A percentile compares a stretch with the other conserved stretches of the same genome.
phyloP scores from a whole-genome alignment of 164 flowering plant genomes.

The Tinospora cordifolia region DNA sequence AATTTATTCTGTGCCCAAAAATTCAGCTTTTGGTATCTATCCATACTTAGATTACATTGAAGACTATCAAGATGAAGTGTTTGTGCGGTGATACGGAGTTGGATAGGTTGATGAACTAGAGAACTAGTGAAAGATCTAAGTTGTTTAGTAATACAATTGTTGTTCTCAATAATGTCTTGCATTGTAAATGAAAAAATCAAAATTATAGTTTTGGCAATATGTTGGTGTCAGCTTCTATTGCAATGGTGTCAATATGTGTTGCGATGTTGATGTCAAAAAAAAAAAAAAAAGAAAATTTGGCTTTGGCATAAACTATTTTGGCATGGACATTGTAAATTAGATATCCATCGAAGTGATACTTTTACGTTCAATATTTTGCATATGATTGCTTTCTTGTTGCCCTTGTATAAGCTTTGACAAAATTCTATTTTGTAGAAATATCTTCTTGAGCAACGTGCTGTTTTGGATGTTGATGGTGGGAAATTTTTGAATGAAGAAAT shows the following conservation, averaged over 20 bases:
- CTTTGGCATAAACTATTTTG: background rate
- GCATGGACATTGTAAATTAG: background rate
- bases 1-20: too few species aligned
- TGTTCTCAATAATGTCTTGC: too few species aligned
- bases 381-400: background rate
- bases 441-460: constrained; percentile 88
- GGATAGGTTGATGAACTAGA: too few species aligned
- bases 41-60: too few species aligned
- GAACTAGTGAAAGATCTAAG: too few species aligned
- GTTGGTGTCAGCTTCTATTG: background rate
- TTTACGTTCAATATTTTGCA: background rate
- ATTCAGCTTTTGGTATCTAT: too few species aligned
- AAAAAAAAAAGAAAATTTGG: background rate
- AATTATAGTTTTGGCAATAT: background rate
- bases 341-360: background rate
- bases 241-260: background rate
- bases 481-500: constrained; percentile 86
- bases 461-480: constrained; percentile 69
- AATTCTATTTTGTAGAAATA: constrained; percentile 46
- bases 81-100: too few species aligned
- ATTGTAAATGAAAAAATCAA: too few species aligned
- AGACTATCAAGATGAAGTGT: too few species aligned
- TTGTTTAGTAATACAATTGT: too few species aligned
- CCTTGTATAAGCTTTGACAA: background rate
- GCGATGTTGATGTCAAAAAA: background rate